These are phyloP conservation scores for Erysiphe neolycopersici DNA, from an alignment of 2,329 filamentous ascomycete genomes.

Conservation along the genomic window DNA sequence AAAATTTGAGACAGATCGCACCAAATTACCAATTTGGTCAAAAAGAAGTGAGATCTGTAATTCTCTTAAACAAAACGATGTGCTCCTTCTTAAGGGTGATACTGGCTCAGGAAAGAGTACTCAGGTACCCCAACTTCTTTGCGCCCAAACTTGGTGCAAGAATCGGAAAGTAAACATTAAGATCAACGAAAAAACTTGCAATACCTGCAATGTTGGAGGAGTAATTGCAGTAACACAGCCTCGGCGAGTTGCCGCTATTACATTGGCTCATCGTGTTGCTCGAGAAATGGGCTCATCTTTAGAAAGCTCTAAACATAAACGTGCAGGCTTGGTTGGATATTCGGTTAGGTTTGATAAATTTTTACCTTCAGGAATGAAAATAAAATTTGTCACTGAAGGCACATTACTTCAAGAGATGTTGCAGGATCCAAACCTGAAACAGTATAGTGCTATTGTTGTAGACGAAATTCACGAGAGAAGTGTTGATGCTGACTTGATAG, in stretches of 20 bases:
- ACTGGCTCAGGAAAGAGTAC: constrained; percentile 95
- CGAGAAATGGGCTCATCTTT: constrained; percentile 48
- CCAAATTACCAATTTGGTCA: constrained; percentile 11
- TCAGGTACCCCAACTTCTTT: constrained; percentile 77
- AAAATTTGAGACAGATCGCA: constrained; percentile 2
- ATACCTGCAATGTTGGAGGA: constrained; percentile 34
- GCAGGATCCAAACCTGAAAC: constrained; percentile 51
- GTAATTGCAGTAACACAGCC: constrained; percentile 89
- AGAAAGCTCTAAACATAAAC: constrained; percentile 20
- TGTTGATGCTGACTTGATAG: constrained; percentile 72
- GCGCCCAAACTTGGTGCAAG: constrained; percentile 53
- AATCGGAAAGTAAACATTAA: constrained; percentile 25
- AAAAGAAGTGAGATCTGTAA: constrained; percentile 10
- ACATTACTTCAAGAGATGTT: constrained; percentile 90
- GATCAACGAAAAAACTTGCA: constrained; percentile 10
- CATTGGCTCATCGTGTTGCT: constrained; percentile 65
- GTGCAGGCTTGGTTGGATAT: constrained; percentile 50
- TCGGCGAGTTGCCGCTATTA: constrained; percentile 76
- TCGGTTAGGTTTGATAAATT: constrained; percentile 85
- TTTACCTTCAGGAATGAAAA: constrained; percentile 50
- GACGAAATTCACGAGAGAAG: constrained; percentile 95
- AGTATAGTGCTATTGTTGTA: constrained; percentile 76
- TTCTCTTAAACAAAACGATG: constrained; percentile 20
- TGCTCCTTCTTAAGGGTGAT: constrained; percentile 72
- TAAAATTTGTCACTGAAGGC: constrained; percentile 91